A percentile compares a stretch with the other conserved stretches of the same genome.
These are phyloP conservation scores for Aureoboletus auriporus DNA, from an alignment of 768 basidiomycete genomes.

Conservation along the genomic window DNA sequence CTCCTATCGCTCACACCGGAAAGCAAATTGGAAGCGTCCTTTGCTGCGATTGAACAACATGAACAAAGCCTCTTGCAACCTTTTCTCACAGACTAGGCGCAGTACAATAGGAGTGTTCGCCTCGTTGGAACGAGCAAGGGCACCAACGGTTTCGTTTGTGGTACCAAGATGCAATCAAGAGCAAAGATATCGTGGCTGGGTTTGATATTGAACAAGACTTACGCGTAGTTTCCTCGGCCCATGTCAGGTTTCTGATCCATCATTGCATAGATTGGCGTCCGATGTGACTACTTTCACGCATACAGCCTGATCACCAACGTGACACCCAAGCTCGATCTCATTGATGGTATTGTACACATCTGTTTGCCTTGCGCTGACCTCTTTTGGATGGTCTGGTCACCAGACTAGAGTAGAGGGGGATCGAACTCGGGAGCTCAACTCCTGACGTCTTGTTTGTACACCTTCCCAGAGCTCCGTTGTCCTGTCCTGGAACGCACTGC, in stretches of 20 bases:
- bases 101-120: slow-evolving; percentile 55
- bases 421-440: too few species aligned
- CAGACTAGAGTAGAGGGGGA: too few species aligned
- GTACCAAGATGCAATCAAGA: slow-evolving; percentile 56
- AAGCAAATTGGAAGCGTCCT: slow-evolving; percentile 46
- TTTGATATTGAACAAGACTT: slow-evolving; percentile 66
- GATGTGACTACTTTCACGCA: slow-evolving; percentile 77
- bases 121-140: slow-evolving; percentile 65
- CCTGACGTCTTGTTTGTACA: too few species aligned
- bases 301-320: slow-evolving; percentile 55
- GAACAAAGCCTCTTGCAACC: slow-evolving; percentile 56
- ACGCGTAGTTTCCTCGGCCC: slow-evolving; percentile 24
- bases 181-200: slow-evolving; percentile 56
- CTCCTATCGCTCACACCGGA: slow-evolving; percentile 54
- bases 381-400: too few species aligned
- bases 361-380: slow-evolving; percentile 18
- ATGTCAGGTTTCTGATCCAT: not conserved
- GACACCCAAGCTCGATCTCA: slow-evolving; percentile 51
- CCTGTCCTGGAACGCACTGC: too few species aligned
- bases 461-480: too few species aligned
- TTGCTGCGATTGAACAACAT: slow-evolving; percentile 54
- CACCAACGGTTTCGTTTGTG: slow-evolving; percentile 71
- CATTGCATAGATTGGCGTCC: slow-evolving; percentile 60
- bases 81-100: slow-evolving; percentile 49
- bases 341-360: slow-evolving; percentile 69